Evolutionary conservation across 176 grass and related monocot species (phyloP), one percentile per base, ranked within the genome.

Genomic region (Bonia amplexicaulis): DNA sequence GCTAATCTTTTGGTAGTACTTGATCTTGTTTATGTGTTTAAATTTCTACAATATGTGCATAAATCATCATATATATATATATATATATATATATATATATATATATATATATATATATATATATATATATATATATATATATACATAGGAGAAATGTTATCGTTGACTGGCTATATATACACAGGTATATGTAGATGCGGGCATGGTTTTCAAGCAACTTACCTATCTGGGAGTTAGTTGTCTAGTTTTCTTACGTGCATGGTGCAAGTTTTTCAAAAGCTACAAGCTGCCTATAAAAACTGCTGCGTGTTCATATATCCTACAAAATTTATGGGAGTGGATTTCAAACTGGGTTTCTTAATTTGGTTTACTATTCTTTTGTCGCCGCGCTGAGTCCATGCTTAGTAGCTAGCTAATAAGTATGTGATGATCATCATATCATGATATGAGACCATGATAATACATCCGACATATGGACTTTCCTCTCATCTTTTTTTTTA

Each of bases 201-300:
- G 35, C 17, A 69, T 57, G 63, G 49, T 59, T 77, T 44, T 59
- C 46, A 66, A 54, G 55, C 57, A 80, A 55, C 33, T 51, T 37
- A 48, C 40, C 55, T 45, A 57, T 26, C 41, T 0, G 12, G 14
- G n/a, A 33, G n/a, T 63, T 51, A 23, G 33, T 63, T 61, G 11
- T 78, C 80, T 25, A n/a, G 25, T 45, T 66, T 77, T 58, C 58
- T 17, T 42, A 47, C 31, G 15, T 65, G 52, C 55, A 6, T 88
- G 66, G 73, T 78, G 74, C n/a, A 41, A 70, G 45, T 64, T 88
- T 85, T 88, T 82, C 73, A 77, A 90, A 82, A 86, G 71, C 9
- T 64, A 67, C 57, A 85, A 78, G 9, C 47, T 49, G 47, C 20
- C 53, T 76, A 48, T 51, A 51, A 27, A 63, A 57, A 79, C 54